Evolutionary conservation across 2,329 filamentous ascomycete genomes (phyloP).

Genomic region (Aspergillus latus): DNA sequence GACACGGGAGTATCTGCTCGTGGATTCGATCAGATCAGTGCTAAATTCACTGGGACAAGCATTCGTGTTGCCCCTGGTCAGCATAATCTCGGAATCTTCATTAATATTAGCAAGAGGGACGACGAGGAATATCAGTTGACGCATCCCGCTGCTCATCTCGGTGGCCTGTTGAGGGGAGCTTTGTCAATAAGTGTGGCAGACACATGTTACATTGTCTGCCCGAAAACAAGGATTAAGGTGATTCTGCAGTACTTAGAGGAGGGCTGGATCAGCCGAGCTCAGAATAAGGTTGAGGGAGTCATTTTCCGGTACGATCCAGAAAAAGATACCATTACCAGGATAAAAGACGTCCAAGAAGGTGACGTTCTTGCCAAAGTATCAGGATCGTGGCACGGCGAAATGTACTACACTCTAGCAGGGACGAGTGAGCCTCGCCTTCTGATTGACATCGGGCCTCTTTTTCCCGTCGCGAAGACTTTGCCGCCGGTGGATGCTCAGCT

Average conservation of each 20-base stretch:
- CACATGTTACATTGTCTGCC: constrained; percentile 81
- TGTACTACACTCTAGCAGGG: constrained; percentile 58
- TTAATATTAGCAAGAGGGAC: constrained; percentile 74
- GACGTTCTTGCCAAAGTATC: constrained; percentile 80
- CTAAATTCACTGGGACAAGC: constrained; percentile 95
- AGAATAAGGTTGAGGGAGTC: constrained; percentile 88
- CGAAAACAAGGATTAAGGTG: constrained; percentile 85
- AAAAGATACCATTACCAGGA: constrained; percentile 74
- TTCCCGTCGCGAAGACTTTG: constrained; percentile 73
- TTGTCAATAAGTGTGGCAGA: constrained; percentile 89
- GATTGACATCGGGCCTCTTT: constrained; percentile 83
- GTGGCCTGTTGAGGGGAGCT: constrained; percentile 82
- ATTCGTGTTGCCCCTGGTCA: constrained; percentile 87
- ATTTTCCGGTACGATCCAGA: constrained; percentile 87
- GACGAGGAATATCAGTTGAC: constrained; percentile 94
- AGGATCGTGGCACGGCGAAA: constrained; percentile 78
- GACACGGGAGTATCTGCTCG: constrained; percentile 83
- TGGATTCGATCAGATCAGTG: constrained; percentile 93
- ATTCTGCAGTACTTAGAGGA: constrained; percentile 94
- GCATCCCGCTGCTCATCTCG: constrained; percentile 89
- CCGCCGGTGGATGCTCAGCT: constrained; percentile 78
- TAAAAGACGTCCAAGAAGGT: constrained; percentile 82
- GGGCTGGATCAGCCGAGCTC: constrained; percentile 86
- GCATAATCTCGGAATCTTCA: constrained; percentile 94
- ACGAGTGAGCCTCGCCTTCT: constrained; percentile 64